Evolutionary conservation across 306 rosid species (phyloP), one percentile per base, ranked within the genome.

Genomic region (Malus sieversii): DNA sequence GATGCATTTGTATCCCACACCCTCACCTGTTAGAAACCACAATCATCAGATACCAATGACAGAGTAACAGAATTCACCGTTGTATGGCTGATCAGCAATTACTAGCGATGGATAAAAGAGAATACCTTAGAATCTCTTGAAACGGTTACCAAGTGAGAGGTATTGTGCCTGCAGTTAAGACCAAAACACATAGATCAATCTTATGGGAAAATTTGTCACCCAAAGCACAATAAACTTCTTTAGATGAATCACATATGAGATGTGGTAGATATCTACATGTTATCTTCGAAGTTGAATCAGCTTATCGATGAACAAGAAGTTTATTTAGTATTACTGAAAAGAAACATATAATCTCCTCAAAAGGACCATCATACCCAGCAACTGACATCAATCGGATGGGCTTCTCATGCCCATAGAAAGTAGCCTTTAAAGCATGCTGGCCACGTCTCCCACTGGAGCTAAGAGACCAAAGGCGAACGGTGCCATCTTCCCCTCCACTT

Each of bases 401-500:
- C 71, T 85, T 93, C 80, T 75, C 93, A 76, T 93, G 98, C 44
- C 98, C 98, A 83, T 87, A 79, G 7, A 91, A 75, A 65, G 98
- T 91, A 73, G 97, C 92, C 85, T 85, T 91, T 23, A 83, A 76
- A 68, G 97, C 89, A 30, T 60, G 86, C 76, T 87, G 89, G 46
- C 96, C 96, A 27, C 91, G 87, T 76, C 78, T 88, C 53, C 93
- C 93, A 77, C 85, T 74, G 23, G 96, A 86, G 77, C 77, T 71
- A 59, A 93, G 86, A 55, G 96, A 93, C 97, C 96, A 93, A 42
- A 93, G 92, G 72, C 93, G 92, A 77, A 93, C 92, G 44, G 97
- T 91, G 75, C 93, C 88, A 72, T 93, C 98, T 84, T 91, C 97
- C 75, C 97, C 98, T 80, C 98, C 98, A 79, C 98, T 93, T 65